Conservation (phyloP, 768 basidiomycete species). For the Zangia roseola region DNA sequence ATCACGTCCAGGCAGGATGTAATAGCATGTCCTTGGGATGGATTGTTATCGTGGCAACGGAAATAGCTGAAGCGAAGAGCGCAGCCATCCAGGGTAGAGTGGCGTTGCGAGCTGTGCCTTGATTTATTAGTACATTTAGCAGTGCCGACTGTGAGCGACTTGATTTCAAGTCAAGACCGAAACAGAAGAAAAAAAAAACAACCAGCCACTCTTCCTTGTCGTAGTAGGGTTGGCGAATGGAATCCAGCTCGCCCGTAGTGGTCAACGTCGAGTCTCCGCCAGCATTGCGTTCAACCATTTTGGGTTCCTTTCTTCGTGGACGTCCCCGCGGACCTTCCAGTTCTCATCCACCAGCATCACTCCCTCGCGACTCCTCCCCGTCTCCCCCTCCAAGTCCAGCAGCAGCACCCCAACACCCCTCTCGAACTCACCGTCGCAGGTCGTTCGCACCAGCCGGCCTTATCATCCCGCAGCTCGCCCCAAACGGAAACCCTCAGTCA, state of each 20-base stretch:
- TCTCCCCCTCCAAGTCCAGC: constrained; percentile 45
- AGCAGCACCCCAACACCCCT: constrained; percentile 29
- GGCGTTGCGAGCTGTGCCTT: constrained; percentile 12
- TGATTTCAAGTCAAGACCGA: constrained; percentile 8
- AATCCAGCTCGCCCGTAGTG: constrained; percentile 7
- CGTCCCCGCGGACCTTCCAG: constrained; percentile 67
- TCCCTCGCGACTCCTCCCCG: constrained; percentile 36
- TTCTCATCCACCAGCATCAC: constrained; percentile 39
- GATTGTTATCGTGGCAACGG: no score
- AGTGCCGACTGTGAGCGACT: neutral
- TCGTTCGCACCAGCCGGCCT: constrained; percentile 39
- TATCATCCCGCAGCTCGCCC: constrained; percentile 36
- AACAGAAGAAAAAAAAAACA: constrained; percentile 9
- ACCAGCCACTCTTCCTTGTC: neutral
- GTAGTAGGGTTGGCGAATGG: constrained; percentile 7
- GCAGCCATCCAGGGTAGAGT: constrained; percentile 5
- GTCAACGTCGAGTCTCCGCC: constrained; percentile 29
- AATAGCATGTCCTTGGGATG: no score
- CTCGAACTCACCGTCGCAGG: constrained; percentile 36
- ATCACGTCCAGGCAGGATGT: constrained; percentile 15
- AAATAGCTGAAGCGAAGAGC: constrained; percentile 8
- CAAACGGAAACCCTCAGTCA: constrained; percentile 26
- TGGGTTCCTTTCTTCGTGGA: constrained; percentile 70
- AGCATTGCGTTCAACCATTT: constrained; percentile 54
- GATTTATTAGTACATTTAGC: constrained; percentile 3